Evolutionary conservation across 2,329 filamentous ascomycete species (phyloP), one percentile per base, ranked within the genome.

Genomic region (Alternaria brassicicola): DNA sequence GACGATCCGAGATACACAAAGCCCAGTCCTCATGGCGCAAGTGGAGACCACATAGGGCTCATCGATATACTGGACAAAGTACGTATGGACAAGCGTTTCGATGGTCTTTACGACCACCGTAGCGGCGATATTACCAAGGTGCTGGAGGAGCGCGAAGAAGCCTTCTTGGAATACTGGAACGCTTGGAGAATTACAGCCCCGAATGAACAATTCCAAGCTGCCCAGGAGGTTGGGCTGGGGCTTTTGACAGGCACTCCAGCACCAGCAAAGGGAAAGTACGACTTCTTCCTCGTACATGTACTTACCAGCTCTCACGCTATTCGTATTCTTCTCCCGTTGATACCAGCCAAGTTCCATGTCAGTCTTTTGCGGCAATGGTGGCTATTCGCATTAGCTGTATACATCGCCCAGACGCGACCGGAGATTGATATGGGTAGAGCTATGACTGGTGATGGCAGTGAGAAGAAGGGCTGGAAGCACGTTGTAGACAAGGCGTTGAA

Each of bases 121-220:
- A 86, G 86, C 1, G 81, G 84, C 33, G 91, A 95, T 67, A 81
- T 96, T 50, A 82, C 87, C 4, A 78, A 79, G 2, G 80, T 97
- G 7, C 89, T 97, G 61, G 78, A 85, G 33, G 81, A 89, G 59
- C 85, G 89, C 51, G 89, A 94, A 70, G 82, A 84, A 13, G 83
- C 88, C 0, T 81, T 97, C 15, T 78, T 97, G 43, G 89, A 96
- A 66, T 92, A 98, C 79, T 98, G 93, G 92, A 95, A 96, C 65
- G 88, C 90, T 3, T 97, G 93, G 93, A 71, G 73, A 9, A 82
- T 96, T 9, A 58, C 65, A 21, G 83, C 93, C 59, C 89, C 91
- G 1, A 82, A 83, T n/a, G 83, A 85, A 64, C 89, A 93, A 69
- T 96, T 98, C 72, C 84, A 87, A 57, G 84, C 90, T 55, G 91